Base-by-base conservation (phyloP, 2,329 filamentous ascomycete genomes). In the Monosporascus sp. region DNA sequence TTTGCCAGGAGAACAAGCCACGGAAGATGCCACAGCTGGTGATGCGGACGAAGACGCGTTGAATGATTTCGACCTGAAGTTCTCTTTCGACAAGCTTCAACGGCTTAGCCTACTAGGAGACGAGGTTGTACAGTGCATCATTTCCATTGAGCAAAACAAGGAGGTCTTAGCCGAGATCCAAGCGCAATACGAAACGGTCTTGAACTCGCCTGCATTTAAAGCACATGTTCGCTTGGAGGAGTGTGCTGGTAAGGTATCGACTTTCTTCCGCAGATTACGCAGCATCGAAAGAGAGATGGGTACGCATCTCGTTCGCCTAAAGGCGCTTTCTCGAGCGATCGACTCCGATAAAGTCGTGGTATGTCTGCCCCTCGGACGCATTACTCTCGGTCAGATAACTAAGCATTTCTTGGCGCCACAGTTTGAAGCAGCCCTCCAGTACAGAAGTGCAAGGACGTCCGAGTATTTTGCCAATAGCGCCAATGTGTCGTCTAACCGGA, bases 371-470 rank as follows among this genome's bases (percentile, higher is more conserved):
- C 31, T 14, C 11, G 11, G 4, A 14, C 11, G 4, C 31, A 14
- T 5, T 14, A 14, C 9, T 14, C 11, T 35, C 31, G 31, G 31
- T 3, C 11, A 2, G 11, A 14, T 35, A 14, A 14, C 31, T 35
- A 35, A 35, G 31, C 5, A 5, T 35, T 5, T 35, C 11, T 35
- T 6, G 19, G 41, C 8, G 3, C 16, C 11, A 37, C 49, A 66
- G 65, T 64, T 63, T 19, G 57, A 58, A 7, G 56, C 54, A 1
- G 58, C 62, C 14, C 38, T 64, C 1, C 62, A 67, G 48, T 65
- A 62, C 43, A 49, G 57, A 16, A 64, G 58, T 16, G 55, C 55
- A 19, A 59, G 57, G 19, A 55, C 55, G 22, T 60, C 58, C 0
- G 54, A 63, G 14, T 55, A 59, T 22, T 65, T 66, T 44, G 55